Conservation (phyloP, 2,329 filamentous ascomycete species). For the Clonostachys solani region DNA sequence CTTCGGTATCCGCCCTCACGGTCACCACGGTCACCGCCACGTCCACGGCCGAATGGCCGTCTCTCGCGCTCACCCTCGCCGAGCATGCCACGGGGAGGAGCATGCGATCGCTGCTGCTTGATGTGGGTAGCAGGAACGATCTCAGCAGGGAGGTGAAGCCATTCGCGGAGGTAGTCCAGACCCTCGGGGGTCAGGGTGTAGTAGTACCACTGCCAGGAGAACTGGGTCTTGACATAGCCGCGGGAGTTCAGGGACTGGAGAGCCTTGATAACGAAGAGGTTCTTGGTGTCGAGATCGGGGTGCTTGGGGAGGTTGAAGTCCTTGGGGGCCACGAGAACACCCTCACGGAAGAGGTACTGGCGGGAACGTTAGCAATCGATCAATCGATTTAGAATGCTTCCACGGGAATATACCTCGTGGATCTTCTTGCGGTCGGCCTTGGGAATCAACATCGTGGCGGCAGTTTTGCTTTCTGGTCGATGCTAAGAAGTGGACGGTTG, state of each 20-base stretch:
- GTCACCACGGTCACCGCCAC: conserved; percentile 71
- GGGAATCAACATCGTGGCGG: conserved; percentile 89
- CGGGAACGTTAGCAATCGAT: neutral
- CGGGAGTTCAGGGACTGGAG: conserved; percentile 97
- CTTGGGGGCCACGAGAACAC: conserved; percentile 96
- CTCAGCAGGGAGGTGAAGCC: conserved; percentile 99
- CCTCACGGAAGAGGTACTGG: conserved; percentile 93
- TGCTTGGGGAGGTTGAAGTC: conserved; percentile 99
- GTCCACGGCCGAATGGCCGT: conserved; percentile 78
- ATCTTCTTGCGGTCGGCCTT: conserved; percentile 99
- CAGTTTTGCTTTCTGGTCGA: conserved; percentile 37
- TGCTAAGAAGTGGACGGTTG: conserved; percentile 41
- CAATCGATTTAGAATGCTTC: neutral
- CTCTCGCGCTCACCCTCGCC: conserved; percentile 79
- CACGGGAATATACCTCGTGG: conserved; percentile 61
- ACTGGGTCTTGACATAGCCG: conserved; percentile 99
- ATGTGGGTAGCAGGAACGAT: conserved; percentile 99
- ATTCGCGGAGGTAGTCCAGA: conserved; percentile 99
- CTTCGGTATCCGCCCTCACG: conserved; percentile 90
- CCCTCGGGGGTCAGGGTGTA: conserved; percentile 99
- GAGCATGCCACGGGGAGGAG: conserved; percentile 98
- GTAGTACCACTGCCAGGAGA: conserved; percentile 99
- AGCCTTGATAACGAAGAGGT: conserved; percentile 99
- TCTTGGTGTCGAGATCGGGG: conserved; percentile 98
- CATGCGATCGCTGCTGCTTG: conserved; percentile 99